phyloP scores from a whole-genome alignment of 345 rosid genomes.

The Fremontodendron californicum region DNA sequence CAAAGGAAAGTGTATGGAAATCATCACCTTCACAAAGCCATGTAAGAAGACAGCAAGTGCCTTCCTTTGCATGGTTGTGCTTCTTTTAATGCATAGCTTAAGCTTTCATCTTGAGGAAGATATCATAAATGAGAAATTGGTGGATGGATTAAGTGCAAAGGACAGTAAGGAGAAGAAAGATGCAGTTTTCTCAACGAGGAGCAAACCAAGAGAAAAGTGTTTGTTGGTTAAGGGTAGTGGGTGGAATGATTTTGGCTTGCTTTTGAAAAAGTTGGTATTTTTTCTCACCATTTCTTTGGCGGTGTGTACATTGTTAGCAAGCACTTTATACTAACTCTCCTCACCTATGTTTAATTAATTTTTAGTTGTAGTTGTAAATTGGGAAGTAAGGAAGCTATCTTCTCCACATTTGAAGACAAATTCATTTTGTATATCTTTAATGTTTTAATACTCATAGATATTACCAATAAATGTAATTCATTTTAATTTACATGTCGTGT shows the following conservation, averaged over 20 bases:
- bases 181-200: not conserved
- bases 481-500: too few species aligned
- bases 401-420: too few species aligned
- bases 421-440: too few species aligned
- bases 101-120: slow-evolving; percentile 28
- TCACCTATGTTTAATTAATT: too few species aligned
- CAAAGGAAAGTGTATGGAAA: slow-evolving; percentile 7
- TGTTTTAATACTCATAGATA: too few species aligned
- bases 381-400: too few species aligned
- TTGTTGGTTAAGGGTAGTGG: slow-evolving; percentile 25
- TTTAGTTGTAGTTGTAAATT: too few species aligned
- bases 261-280: slow-evolving; percentile 53
- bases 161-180: not conserved
- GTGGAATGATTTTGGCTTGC: slow-evolving; percentile 22
- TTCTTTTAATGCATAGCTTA: slow-evolving; percentile 40
- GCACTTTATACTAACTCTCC: slow-evolving; percentile 6
- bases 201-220: slow-evolving; percentile 10
- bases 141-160: not conserved
- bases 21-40: not conserved
- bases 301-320: slow-evolving; percentile 48
- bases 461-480: too few species aligned
- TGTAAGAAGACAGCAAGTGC: slow-evolving; percentile 17
- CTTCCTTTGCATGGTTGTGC: slow-evolving; percentile 30
- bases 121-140: slow-evolving; percentile 17
- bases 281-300: slow-evolving; percentile 61